phyloP scores from a whole-genome alignment of 2,329 filamentous ascomycete species.

The Aspergillus felis region DNA sequence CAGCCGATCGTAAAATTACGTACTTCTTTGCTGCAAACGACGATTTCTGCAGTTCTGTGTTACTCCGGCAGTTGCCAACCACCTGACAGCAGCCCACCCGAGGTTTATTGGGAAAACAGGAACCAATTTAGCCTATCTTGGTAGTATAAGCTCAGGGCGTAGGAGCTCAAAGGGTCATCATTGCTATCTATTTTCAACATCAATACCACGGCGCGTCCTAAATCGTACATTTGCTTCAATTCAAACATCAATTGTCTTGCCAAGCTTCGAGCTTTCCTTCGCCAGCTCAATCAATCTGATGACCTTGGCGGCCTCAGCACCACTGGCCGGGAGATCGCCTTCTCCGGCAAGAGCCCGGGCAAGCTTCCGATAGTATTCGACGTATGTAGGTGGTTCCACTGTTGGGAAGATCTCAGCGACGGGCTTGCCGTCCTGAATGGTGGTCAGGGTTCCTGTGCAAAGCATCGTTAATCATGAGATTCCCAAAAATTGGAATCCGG shows the following conservation, averaged over 20 bases:
- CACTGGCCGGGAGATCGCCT: slow-evolving; percentile 51
- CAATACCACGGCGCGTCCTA: background rate
- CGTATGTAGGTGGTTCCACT: slow-evolving; percentile 64
- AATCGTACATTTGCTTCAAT: background rate
- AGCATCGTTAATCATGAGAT: background rate
- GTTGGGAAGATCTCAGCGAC: slow-evolving; percentile 53
- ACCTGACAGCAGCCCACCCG: background rate
- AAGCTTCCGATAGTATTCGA: slow-evolving; percentile 60
- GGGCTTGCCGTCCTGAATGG: slow-evolving; percentile 51
- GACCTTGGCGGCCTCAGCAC: slow-evolving; percentile 51
- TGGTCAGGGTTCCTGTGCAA: slow-evolving; percentile 46
- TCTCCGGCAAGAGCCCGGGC: slow-evolving; percentile 52
- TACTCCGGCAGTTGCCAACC: background rate
- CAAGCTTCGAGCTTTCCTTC: slow-evolving; percentile 50
- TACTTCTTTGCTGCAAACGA: background rate
- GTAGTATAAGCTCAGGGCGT: background rate
- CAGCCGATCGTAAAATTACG: background rate
- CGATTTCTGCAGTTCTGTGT: background rate
- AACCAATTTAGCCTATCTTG: background rate
- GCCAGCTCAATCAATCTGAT: slow-evolving; percentile 56
- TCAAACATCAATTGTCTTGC: slow-evolving; percentile 45
- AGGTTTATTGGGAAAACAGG: background rate
- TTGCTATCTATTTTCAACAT: background rate
- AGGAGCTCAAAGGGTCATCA: background rate
- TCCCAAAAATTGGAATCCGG: background rate